A percentile compares a stretch with the other conserved stretches of the same genome.
Conservation (phyloP, 1,284 basidiomycete species). For the Puccinia triticina region DNA sequence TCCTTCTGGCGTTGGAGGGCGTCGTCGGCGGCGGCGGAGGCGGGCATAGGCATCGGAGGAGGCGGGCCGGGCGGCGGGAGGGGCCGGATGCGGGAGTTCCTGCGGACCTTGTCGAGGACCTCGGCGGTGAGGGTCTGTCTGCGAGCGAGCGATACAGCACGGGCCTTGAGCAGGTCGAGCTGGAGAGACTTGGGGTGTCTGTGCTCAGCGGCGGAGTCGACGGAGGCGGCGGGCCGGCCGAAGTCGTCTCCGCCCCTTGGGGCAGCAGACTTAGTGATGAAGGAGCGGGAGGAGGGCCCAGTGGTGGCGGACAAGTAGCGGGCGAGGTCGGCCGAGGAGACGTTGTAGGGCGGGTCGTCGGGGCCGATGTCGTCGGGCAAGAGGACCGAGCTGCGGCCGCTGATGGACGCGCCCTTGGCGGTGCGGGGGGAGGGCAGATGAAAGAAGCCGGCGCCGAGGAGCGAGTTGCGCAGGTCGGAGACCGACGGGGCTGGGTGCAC, state of each 20-base stretch:
- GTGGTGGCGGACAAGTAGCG: not conserved
- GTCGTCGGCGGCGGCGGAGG: too few relatives aligned
- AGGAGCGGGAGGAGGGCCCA: too few relatives aligned
- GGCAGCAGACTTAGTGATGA: too few relatives aligned
- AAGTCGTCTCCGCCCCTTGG: too few relatives aligned
- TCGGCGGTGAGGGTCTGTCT: constrained; percentile 11
- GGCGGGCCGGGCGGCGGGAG: not conserved
- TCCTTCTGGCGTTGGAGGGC: too few relatives aligned
- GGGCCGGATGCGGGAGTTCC: too few relatives aligned
- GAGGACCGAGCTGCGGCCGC: not conserved
- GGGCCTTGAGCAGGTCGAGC: not conserved
- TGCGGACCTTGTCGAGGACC: constrained; percentile 3
- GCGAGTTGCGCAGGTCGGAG: constrained; percentile 23
- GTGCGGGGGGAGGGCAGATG: not conserved
- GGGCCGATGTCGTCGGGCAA: not conserved
- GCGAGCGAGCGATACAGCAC: not conserved
- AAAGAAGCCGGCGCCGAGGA: constrained; percentile 16
- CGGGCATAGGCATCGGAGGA: too few relatives aligned
- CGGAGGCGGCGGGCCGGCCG: too few relatives aligned
- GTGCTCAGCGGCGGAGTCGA: too few relatives aligned
- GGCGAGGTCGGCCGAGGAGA: not conserved
- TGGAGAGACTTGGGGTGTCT: not conserved
- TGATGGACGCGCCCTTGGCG: not conserved
- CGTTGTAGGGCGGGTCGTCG: not conserved
- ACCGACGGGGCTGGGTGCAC: not conserved